A percentile compares a stretch with the other conserved stretches of the same genome.
Evolutionary conservation across 2,329 filamentous ascomycete genomes (phyloP).

Genomic region (Lachnellula suecica): DNA sequence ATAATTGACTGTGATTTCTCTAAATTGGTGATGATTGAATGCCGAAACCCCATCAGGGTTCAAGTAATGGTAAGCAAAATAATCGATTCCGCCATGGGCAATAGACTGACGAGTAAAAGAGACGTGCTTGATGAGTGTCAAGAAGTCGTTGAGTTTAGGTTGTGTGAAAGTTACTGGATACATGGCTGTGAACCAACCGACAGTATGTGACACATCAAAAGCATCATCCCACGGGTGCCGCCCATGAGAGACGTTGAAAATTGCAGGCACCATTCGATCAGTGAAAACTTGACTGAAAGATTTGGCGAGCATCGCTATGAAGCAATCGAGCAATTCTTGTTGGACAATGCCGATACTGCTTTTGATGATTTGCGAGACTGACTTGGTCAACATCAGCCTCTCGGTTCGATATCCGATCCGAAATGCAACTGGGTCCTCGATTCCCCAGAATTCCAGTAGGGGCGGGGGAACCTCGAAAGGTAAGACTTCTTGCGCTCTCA

Average conservation of each 20-base stretch:
- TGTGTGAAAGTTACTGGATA: constrained; percentile 18
- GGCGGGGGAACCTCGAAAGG: background rate
- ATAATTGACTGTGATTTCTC: background rate
- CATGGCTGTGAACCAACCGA: constrained; percentile 47
- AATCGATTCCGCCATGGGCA: constrained; percentile 18
- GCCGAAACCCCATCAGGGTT: background rate
- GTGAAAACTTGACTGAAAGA: constrained; percentile 37
- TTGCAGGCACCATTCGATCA: constrained; percentile 32
- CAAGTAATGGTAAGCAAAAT: background rate
- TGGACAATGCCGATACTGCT: constrained; percentile 36
- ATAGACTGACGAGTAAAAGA: background rate
- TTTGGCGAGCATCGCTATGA: constrained; percentile 34
- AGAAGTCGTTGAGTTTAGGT: background rate
- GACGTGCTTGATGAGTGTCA: background rate
- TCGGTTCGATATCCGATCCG: constrained; percentile 11
- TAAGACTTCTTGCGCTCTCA: constrained; percentile 15
- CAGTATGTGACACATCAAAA: constrained; percentile 37
- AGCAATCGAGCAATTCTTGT: constrained; percentile 37
- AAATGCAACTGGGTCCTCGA: background rate
- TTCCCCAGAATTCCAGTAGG: constrained; percentile 21
- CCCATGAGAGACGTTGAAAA: constrained; percentile 43
- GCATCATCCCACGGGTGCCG: constrained; percentile 35
- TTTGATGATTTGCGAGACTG: background rate
- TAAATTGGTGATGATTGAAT: background rate
- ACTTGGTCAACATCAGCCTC: constrained; percentile 17